Base-by-base conservation (phyloP, 139 green algal genomes). In the Micromonas commoda region DNA sequence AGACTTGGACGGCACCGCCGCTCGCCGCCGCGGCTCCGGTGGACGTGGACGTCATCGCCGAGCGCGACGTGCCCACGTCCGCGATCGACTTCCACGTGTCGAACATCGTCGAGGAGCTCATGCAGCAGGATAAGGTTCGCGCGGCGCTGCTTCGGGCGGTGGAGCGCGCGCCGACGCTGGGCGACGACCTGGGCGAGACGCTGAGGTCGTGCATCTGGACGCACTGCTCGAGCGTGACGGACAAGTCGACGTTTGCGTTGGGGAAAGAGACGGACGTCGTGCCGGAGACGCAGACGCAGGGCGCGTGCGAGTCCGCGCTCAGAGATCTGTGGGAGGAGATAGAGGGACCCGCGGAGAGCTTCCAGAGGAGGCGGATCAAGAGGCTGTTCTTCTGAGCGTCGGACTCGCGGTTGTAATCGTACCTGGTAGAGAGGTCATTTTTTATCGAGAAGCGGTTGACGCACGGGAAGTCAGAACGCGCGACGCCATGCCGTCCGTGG, bases 81-180 rank as follows among this genome's bases (percentile, higher is more conserved):
- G 71, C 71, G 28, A 33, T 77, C 28, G 71, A 77, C 33, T 67
- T 67, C 26, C 71, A 77, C 71, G 52, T 67, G 0, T 77, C 71
- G 71, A 19, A 67, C 33, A 35, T 57, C 51, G 53, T 75, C 37
- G 37, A 75, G 53, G 28, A 70, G n/a, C n/a, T n/a, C n/a, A n/a
- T n/a, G n/a, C n/a, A n/a, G n/a, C n/a, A n/a, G n/a, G n/a, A n/a
- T n/a, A n/a, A n/a, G n/a, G n/a, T n/a, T n/a, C n/a, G n/a, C n/a
- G n/a, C 54, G 29, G 64, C 64, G n/a, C 52, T 61, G 35, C 4
- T 63, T 34, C 37, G 31, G 23, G 68, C 24, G 29, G 19, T 63
- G 32, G 67, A 74, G 13, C 20, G 52, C 52, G 35, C 52, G n/a
- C n/a, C n/a, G n/a, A n/a, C n/a, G 35, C 9, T 35, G 1, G 68